phyloP scores from a whole-genome alignment of 192 early-diverging fungal species.

The Phlyctochytrium arcticum region DNA sequence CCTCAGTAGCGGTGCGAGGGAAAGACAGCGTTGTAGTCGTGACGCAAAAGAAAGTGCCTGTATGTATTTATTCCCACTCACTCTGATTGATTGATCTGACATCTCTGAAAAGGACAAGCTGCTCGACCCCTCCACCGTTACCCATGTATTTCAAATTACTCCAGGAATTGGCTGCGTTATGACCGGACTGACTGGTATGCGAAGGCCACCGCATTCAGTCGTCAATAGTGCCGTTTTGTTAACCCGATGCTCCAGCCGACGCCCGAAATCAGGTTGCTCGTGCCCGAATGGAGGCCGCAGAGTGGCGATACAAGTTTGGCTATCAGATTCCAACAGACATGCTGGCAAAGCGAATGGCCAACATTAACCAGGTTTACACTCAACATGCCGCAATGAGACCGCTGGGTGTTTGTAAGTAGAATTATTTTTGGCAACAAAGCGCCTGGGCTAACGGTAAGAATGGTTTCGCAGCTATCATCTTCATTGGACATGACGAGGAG shows the following conservation, averaged over 20 bases:
- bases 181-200: conserved; percentile 85
- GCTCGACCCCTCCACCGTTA: conserved; percentile 87
- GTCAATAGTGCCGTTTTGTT: too few relatives aligned
- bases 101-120: conserved; percentile 86
- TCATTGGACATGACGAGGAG: conserved; percentile 96
- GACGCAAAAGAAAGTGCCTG: conserved; percentile 96
- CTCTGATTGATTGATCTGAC: too few relatives aligned
- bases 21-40: conserved; percentile 92
- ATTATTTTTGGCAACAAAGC: too few relatives aligned
- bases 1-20: conserved; percentile 92
- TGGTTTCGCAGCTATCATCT: conserved; percentile 75
- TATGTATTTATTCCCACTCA: conserved; percentile 23
- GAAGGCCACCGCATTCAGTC: too few relatives aligned
- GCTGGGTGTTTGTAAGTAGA: conserved; percentile 81
- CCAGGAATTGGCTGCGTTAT: conserved; percentile 95
- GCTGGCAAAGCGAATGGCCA: conserved; percentile 96
- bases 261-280: conserved; percentile 89
- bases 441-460: neutral
- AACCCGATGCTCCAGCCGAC: conserved; percentile 77
- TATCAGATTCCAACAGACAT: conserved; percentile 96
- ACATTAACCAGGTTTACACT: conserved; percentile 98
- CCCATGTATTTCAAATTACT: conserved; percentile 90
- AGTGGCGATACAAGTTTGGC: conserved; percentile 98
- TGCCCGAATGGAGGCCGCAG: conserved; percentile 92
- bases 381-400: conserved; percentile 99